Base-by-base conservation (phyloP, 495 filamentous ascomycete species). In the Penicillium coffeae region DNA sequence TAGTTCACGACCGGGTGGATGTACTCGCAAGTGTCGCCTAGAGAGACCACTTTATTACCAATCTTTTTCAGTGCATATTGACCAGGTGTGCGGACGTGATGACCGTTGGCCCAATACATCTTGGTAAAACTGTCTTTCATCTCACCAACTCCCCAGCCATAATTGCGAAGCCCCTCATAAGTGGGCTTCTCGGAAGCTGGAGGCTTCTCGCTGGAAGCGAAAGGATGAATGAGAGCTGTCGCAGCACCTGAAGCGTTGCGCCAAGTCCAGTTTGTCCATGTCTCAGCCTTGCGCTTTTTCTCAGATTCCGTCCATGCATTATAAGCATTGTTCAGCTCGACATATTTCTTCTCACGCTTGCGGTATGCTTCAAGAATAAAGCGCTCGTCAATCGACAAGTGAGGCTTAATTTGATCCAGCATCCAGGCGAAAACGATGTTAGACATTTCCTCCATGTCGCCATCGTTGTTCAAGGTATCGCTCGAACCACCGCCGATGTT, bases 21-120 rank as follows among this genome's bases (percentile, higher is more conserved):
- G 8, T 39, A 38, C 35, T 53, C 51, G 36, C 37, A 53, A 1
- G 51, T 53, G 18, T 53, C 51, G 15, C 51, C 51, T 0, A 54
- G 36, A 4, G 38, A 13, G 2, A 59, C 38, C 1, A 47, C 52
- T 8, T 48, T 30, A 3, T 49, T 20, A 10, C 25, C 25, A 4
- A 5, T 10, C 25, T 30, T 30, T 10, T 4, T 53, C 14, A 18
- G 42, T 32, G 33, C 40, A 8, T 52, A 52, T 37, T 47, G 21
- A 20, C 58, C 59, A 1, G 59, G 59, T 0, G 52, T 56, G 6
- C 59, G 59, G 30, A 32, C 38, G 12, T 41, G 45, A 10, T 46
- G 44, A 10, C 55, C 56, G 25, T 62, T 62, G n/a, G 33, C 19
- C 44, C 57, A 62, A 34, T 59, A 62, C 10, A 56, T 46, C 12